These are phyloP conservation scores for Ceratocystis alfenasii DNA, from an alignment of 2,329 filamentous ascomycete genomes.

Conservation along the genomic window DNA sequence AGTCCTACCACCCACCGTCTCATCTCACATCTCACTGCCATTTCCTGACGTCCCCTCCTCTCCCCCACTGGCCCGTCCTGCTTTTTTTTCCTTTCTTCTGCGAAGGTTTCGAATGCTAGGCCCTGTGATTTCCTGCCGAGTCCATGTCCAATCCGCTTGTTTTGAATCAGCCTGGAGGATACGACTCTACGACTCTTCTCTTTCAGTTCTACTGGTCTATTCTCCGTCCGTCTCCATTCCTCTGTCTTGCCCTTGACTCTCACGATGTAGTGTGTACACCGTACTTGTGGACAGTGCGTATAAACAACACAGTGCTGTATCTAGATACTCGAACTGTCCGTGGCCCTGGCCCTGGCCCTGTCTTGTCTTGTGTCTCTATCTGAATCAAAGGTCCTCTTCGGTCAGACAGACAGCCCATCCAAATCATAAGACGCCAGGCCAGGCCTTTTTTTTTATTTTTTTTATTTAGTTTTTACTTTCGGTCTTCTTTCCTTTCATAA, in stretches of 20 bases:
- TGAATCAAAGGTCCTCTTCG: conserved; percentile 1
- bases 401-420: background rate
- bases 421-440: no score
- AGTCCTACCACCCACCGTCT: conserved; percentile 5
- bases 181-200: background rate
- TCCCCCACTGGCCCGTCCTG: background rate
- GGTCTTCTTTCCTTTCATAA: no score
- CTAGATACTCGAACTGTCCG: background rate
- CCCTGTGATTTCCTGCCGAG: conserved; percentile 8
- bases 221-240: background rate
- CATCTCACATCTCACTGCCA: background rate
- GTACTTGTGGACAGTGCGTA: background rate
- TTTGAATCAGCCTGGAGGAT: background rate
- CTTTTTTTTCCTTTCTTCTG: background rate
- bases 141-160: background rate
- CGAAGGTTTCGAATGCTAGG: background rate
- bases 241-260: background rate
- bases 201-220: background rate
- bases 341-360: background rate
- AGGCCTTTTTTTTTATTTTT: background rate
- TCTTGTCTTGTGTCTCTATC: background rate
- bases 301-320: background rate
- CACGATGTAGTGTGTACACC: background rate
- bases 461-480: no score
- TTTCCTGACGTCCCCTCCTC: background rate